Evolutionary conservation across 371 early-diverging fungal species (phyloP).

Genomic region (Mortierella sp.): DNA sequence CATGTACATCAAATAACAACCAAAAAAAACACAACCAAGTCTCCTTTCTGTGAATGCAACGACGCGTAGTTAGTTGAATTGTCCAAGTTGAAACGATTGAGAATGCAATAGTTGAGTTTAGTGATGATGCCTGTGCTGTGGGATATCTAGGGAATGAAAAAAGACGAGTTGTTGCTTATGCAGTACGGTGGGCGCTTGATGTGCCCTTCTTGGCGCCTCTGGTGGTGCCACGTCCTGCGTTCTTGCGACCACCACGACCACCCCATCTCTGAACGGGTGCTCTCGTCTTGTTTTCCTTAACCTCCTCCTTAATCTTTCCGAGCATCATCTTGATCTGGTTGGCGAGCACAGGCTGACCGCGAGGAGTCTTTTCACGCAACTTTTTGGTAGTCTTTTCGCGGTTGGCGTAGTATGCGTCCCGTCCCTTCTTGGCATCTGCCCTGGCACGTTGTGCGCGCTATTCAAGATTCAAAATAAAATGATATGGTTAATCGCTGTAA

Average conservation of each 20-base stretch:
- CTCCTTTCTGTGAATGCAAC: not conserved
- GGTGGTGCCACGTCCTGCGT: constrained; percentile 30
- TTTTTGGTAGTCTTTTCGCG: constrained; percentile 69
- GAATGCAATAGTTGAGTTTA: not conserved
- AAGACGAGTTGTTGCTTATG: not conserved
- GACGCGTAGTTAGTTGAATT: no score
- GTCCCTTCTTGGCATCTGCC: constrained; percentile 63
- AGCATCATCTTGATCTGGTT: constrained; percentile 74
- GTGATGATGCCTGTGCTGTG: constrained; percentile 2
- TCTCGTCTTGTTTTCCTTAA: constrained; percentile 50
- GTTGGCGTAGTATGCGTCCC: constrained; percentile 65
- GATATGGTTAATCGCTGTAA: not conserved
- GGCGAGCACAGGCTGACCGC: constrained; percentile 76
- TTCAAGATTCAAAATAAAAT: not conserved
- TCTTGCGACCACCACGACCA: constrained; percentile 45
- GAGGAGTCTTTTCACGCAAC: constrained; percentile 68
- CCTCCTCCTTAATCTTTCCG: constrained; percentile 66
- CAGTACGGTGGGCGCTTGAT: constrained; percentile 15
- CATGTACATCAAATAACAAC: constrained; percentile 10
- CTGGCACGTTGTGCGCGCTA: constrained; percentile 48
- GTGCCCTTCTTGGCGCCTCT: constrained; percentile 38
- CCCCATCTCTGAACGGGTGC: constrained; percentile 36
- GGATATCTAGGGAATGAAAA: constrained; percentile 1
- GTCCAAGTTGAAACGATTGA: no score
- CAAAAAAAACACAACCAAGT: not conserved